Conservation (phyloP, 2,329 filamentous ascomycete genomes). For the Ceratocystis huliohia region DNA sequence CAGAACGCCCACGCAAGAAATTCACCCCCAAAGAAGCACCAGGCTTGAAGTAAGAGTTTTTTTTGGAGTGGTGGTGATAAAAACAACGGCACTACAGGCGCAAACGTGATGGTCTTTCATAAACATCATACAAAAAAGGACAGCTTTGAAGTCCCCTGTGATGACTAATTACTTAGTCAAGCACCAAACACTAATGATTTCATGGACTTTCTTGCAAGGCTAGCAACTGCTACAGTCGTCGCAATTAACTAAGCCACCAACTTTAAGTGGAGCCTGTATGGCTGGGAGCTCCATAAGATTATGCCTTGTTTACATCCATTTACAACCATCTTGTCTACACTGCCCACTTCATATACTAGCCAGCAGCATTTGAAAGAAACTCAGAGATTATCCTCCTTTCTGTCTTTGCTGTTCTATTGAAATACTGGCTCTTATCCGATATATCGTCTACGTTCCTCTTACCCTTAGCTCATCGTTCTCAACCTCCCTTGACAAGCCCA, state of each 20-base stretch:
- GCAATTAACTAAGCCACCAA: slow-evolving; percentile 5
- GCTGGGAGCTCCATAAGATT: neutral
- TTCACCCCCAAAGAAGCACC: neutral
- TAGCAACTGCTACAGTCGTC: neutral
- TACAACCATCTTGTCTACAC: neutral
- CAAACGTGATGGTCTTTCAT: neutral
- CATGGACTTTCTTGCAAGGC: neutral
- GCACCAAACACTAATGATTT: too few species aligned
- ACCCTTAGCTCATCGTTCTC: neutral
- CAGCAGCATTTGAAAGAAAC: neutral
- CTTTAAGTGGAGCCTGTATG: slow-evolving; percentile 1
- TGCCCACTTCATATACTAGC: neutral
- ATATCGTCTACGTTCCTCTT: neutral
- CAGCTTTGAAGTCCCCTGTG: slow-evolving; percentile 3
- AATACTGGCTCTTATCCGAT: neutral
- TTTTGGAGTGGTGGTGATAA: neutral
- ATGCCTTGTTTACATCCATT: neutral
- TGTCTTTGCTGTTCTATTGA: neutral
- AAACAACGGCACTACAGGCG: neutral
- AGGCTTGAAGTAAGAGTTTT: neutral
- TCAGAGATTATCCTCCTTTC: neutral
- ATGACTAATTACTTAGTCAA: neutral
- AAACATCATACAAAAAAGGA: neutral
- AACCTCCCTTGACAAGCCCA: neutral
- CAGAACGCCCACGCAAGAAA: neutral